Conservation (phyloP, 2,329 filamentous ascomycete species). For the Shiraia sp. region DNA sequence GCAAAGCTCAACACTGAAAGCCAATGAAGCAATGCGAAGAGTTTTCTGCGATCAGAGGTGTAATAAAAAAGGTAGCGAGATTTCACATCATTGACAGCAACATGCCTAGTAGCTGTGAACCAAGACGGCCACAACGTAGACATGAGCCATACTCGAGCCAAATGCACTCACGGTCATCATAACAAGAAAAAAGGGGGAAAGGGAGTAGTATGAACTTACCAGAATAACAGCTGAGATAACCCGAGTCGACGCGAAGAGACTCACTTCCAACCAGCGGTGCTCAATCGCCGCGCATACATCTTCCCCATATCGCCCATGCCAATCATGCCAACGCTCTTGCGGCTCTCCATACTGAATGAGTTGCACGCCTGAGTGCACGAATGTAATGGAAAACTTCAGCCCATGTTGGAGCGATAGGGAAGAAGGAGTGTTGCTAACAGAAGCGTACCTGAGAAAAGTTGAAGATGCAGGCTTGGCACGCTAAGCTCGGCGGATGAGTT, state of each 20-base stretch:
- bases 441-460: conserved; percentile 21
- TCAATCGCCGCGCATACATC: conserved; percentile 92
- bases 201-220: conserved; percentile 28
- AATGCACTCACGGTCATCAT: conserved; percentile 99
- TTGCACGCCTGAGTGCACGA: conserved; percentile 25
- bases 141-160: conserved; percentile 95
- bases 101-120: conserved; percentile 59
- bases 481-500: conserved; percentile 19
- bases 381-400: conserved; percentile 31
- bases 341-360: conserved; percentile 58
- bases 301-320: conserved; percentile 99
- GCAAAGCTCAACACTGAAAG: conserved; percentile 24
- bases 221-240: conserved; percentile 14
- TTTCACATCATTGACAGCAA: conserved; percentile 95
- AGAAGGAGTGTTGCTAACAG: conserved; percentile 9
- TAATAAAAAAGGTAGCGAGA: conserved; percentile 94
- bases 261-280: conserved; percentile 96
- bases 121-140: conserved; percentile 74
- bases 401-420: conserved; percentile 26
- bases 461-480: conserved; percentile 7
- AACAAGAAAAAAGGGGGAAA: conserved; percentile 30
- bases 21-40: conserved; percentile 23
- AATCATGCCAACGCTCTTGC: conserved; percentile 85
- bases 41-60: conserved; percentile 71
- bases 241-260: conserved; percentile 30